Evolutionary conservation across 2,329 filamentous ascomycete genomes (phyloP), one percentile per base, ranked within the genome.

Genomic region (Pseudogymnoascus sp.): DNA sequence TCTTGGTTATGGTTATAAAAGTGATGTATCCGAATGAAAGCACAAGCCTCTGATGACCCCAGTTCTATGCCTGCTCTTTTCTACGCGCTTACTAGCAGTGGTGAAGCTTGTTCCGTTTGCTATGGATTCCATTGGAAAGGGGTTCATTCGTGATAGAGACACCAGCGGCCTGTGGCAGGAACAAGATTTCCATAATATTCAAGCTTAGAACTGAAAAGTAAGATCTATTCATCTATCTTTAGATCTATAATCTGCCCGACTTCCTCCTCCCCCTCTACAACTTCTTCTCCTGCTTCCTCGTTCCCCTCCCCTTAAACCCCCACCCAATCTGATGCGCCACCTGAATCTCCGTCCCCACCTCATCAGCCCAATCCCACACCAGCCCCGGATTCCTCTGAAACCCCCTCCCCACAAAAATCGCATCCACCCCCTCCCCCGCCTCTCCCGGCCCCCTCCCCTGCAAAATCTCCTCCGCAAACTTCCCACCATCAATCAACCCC

Each of bases 331-430:
- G 82, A 63, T 78, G 77, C 0, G 82, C 79, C 63, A 81, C 69
- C 38, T 77, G 73, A 23, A 84, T 77, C 5, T 75, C 67, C 0
- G 78, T 72, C 0, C 74, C 76, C 25, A 85, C 69, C 14, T 85
- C 82, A 60, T 84, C 79, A 1, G 82, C 83, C 75, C 78, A 85
- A 1, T 73, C 67, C 76, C 80, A 83, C 0, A 84, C 82, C 16
- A 85, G 68, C 0, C 80, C 80, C 0, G 84, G 83, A 66, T 85
- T 82, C 74, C 84, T 82, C 72, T 82, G 82, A 68, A 86, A 86
- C 73, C 76, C 73, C 1, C 84, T 76, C 0, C 82, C 83, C 0
- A 77, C 77, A 28, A 78, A 74, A 5, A 80, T 74, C 0, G 80
- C 73, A 69, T 86, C 84, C 0, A 85, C 67, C 0, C 75, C 75